These are phyloP conservation scores for Saksenaea oblongispora DNA, from an alignment of 371 early-diverging fungal genomes.

Conservation along the genomic window DNA sequence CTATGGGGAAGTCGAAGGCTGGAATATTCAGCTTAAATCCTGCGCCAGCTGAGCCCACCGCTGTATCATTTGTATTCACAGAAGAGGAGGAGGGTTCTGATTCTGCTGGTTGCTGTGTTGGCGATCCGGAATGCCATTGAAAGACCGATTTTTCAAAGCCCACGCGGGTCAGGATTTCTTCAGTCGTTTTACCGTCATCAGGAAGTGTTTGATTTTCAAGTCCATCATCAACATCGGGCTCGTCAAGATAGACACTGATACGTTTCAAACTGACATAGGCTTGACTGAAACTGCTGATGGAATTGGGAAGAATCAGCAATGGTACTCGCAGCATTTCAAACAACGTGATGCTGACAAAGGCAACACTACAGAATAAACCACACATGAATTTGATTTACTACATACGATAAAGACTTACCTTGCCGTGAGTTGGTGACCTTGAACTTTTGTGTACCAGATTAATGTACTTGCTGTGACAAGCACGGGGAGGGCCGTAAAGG, in stretches of 20 bases:
- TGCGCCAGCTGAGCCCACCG: neutral
- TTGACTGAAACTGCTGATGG: conserved; percentile 29
- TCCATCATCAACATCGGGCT: conserved; percentile 47
- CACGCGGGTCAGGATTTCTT: conserved; percentile 30
- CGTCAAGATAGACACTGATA: conserved; percentile 53
- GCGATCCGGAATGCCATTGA: conserved; percentile 39
- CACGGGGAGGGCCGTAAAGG: conserved; percentile 52
- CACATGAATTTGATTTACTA: neutral
- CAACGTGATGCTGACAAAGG: conserved; percentile 63
- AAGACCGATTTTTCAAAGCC: conserved; percentile 52
- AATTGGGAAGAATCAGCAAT: conserved; percentile 50
- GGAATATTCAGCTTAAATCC: conserved; percentile 25
- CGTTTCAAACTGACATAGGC: conserved; percentile 57
- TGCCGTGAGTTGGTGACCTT: conserved; percentile 46
- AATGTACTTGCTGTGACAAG: conserved; percentile 58
- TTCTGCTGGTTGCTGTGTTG: neutral
- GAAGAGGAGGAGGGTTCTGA: conserved; percentile 20
- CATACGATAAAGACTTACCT: conserved; percentile 9
- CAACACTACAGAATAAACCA: conserved; percentile 29
- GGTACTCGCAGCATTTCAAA: conserved; percentile 61
- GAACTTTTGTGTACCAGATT: conserved; percentile 60
- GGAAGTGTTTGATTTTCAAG: conserved; percentile 18
- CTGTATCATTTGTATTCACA: conserved; percentile 20
- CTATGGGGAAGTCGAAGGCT: conserved; percentile 58
- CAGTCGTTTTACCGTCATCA: conserved; percentile 15